phyloP scores from a whole-genome alignment of 768 basidiomycete species.

The Boletus vermiculosoides region DNA sequence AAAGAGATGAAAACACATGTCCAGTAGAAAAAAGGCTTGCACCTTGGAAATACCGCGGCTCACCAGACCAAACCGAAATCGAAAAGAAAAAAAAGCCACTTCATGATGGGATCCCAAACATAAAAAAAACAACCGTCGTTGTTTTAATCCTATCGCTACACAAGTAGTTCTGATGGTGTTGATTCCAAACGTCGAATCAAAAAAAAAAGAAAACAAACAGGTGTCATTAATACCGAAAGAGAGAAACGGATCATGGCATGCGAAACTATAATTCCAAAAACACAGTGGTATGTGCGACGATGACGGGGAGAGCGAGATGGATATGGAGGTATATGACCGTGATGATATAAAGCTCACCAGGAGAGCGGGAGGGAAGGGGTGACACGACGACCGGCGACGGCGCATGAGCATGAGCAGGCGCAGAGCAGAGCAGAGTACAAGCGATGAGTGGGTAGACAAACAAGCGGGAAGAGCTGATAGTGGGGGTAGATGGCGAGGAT shows the following conservation, averaged over 20 bases:
- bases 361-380: not conserved
- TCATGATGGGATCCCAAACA: not conserved
- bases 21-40: no score
- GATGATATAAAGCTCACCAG: conserved; percentile 13
- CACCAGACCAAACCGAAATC: no score
- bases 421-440: not conserved
- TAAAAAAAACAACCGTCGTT: not conserved
- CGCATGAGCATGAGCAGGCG: not conserved
- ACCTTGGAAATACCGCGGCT: no score
- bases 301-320: not conserved
- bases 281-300: not conserved
- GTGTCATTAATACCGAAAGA: conserved; percentile 5
- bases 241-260: not conserved
- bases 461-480: not conserved
- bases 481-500: not conserved
- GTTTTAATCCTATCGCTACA: conserved; percentile 22
- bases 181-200: conserved; percentile 3
- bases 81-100: not conserved
- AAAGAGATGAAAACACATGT: no score
- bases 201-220: no score
- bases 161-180: not conserved
- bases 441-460: not conserved
- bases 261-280: conserved; percentile 12
- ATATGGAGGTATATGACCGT: conserved; percentile 1
- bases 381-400: conserved; percentile 8